Conservation (phyloP, 108 stramenopile genomes). For the Heterococcus sp. region DNA sequence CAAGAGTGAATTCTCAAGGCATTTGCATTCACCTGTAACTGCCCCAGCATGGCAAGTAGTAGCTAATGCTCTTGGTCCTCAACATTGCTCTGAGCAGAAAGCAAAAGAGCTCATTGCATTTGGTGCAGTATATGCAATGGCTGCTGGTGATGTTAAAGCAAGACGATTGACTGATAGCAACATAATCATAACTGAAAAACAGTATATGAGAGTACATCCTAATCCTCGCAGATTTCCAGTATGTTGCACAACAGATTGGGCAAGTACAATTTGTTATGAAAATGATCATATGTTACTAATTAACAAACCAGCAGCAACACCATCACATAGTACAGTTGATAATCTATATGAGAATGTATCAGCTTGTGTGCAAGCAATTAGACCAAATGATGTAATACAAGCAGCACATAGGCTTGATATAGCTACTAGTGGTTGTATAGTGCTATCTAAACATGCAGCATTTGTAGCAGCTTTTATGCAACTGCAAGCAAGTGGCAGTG, state of each 20-base stretch:
- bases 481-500: too few relatives aligned
- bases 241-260: slow-evolving; percentile 8
- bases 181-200: neutral
- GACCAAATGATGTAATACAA: too few relatives aligned
- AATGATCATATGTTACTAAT: slow-evolving; percentile 1
- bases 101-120: neutral
- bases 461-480: too few relatives aligned
- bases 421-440: neutral
- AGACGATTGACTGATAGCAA: neutral
- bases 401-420: neutral
- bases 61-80: too few relatives aligned
- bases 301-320: slow-evolving; percentile 23
- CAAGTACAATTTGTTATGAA: slow-evolving; percentile 4
- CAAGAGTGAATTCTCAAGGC: neutral
- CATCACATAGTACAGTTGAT: slow-evolving; percentile 15
- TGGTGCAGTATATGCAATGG: neutral
- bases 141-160: neutral
- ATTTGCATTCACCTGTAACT: neutral
- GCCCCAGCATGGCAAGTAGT: neutral
- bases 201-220: slow-evolving; percentile 16
- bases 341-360: slow-evolving; percentile 15
- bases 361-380: neutral
- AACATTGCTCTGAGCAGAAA: neutral
- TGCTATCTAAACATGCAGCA: too few relatives aligned
- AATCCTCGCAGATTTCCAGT: slow-evolving; percentile 5